Conservation (phyloP, 73 alveolate genomes). For the Symbiodinium natans region DNA sequence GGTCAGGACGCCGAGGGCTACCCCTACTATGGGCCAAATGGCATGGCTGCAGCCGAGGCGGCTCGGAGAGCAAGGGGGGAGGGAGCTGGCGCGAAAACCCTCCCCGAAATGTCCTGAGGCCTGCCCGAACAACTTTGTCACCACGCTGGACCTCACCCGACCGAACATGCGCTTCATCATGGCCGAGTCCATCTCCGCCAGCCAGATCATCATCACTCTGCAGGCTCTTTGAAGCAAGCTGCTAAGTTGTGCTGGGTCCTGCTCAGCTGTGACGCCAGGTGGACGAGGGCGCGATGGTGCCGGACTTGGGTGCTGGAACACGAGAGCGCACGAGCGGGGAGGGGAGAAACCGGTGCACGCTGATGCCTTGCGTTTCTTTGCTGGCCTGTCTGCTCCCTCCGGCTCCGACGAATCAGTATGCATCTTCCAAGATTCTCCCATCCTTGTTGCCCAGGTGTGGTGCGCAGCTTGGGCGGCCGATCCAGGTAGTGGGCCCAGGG, state of each 20-base stretch:
- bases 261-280: not conserved
- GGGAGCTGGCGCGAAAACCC: not conserved
- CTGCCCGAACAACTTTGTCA: conserved; percentile 53
- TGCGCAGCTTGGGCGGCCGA: conserved; percentile 74
- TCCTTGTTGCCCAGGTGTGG: conserved; percentile 81
- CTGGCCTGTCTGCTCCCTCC: too few relatives aligned
- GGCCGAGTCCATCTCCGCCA: conserved; percentile 68
- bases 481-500: conserved; percentile 27
- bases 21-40: conserved; percentile 85
- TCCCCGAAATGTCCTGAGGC: conserved; percentile 7
- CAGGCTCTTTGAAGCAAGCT: not conserved
- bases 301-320: too few relatives aligned
- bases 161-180: conserved; percentile 74
- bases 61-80: not conserved
- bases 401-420: too few relatives aligned
- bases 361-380: too few relatives aligned
- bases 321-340: too few relatives aligned
- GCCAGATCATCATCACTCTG: conserved; percentile 82
- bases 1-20: conserved; percentile 90
- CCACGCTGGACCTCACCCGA: conserved; percentile 53
- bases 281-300: conserved; percentile 2
- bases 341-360: too few relatives aligned
- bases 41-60: conserved; percentile 66
- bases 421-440: too few relatives aligned
- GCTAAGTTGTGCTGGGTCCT: too few relatives aligned